Conservation (phyloP, 495 filamentous ascomycete species). For the Neurospora tetrasperma region DNA sequence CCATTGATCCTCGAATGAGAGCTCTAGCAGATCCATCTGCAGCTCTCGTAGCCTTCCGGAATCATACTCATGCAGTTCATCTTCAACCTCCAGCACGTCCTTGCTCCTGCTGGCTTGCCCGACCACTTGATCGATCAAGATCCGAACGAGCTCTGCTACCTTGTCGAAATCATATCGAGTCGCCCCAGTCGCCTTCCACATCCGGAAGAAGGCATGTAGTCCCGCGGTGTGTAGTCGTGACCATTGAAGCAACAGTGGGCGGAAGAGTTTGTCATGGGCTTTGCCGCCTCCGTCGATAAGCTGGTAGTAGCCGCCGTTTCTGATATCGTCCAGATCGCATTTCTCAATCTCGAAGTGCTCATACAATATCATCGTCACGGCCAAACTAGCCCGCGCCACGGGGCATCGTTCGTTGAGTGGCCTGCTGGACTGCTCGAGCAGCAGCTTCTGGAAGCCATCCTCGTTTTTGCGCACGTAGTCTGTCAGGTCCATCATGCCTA, state of each 20-base stretch:
- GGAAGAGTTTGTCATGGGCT: conserved; percentile 78
- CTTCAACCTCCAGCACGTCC: conserved; percentile 80
- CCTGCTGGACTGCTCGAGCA: conserved; percentile 80
- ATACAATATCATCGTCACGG: conserved; percentile 79
- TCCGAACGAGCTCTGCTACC: conserved; percentile 78
- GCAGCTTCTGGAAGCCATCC: conserved; percentile 80
- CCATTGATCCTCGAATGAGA: conserved; percentile 91
- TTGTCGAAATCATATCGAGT: conserved; percentile 82
- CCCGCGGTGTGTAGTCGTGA: conserved; percentile 84
- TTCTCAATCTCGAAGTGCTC: conserved; percentile 94
- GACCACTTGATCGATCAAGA: conserved; percentile 85
- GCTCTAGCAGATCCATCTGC: conserved; percentile 90
- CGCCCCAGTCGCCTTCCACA: conserved; percentile 87
- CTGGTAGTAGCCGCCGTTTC: conserved; percentile 47
- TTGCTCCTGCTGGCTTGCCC: conserved; percentile 74
- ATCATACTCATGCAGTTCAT: conserved; percentile 78
- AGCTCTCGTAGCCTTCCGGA: conserved; percentile 64
- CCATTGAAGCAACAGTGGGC: conserved; percentile 87
- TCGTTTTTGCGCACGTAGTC: conserved; percentile 87
- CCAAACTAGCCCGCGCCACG: conserved; percentile 75
- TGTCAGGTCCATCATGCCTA: conserved; percentile 96
- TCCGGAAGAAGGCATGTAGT: conserved; percentile 77
- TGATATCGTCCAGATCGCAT: conserved; percentile 69
- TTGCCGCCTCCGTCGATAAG: conserved; percentile 59
- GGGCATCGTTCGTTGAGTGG: conserved; percentile 69